Conservation (phyloP, 306 rosid species). For the Albizia julibrissin region DNA sequence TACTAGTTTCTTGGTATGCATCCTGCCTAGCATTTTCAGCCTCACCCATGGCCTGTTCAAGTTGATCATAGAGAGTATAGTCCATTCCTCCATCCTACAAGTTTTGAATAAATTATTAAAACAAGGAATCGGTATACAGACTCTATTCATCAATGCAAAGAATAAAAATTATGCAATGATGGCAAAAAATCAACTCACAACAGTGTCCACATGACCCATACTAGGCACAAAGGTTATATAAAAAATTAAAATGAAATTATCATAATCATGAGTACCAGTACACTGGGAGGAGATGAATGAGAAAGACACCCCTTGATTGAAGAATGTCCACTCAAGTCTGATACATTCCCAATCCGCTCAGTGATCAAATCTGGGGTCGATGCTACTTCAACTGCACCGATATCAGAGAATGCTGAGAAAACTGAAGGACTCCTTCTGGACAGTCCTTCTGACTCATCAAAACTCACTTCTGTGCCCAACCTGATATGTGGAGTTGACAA, state of each 20-base stretch:
- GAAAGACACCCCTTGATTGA: constrained; percentile 35
- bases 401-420: constrained; percentile 44
- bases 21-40: constrained; percentile 61
- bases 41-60: constrained; percentile 64
- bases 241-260: not conserved
- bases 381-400: constrained; percentile 38
- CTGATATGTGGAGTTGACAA: constrained; percentile 21
- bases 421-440: constrained; percentile 46
- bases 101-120: constrained; percentile 25
- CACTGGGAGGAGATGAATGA: constrained; percentile 62
- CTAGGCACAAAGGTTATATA: constrained; percentile 1
- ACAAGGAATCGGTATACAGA: not conserved
- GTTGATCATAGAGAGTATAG: constrained; percentile 59
- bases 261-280: constrained; percentile 46
- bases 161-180: not conserved
- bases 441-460: constrained; percentile 30
- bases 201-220: constrained; percentile 2
- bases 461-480: constrained; percentile 23
- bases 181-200: not conserved
- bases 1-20: constrained; percentile 57
- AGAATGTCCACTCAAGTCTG: constrained; percentile 28
- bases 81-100: constrained; percentile 69
- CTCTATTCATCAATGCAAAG: not conserved
- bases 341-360: constrained; percentile 44
- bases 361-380: constrained; percentile 33